These are phyloP conservation scores for Daldinia decipiens DNA, from an alignment of 495 filamentous ascomycete species.

Conservation along the genomic window DNA sequence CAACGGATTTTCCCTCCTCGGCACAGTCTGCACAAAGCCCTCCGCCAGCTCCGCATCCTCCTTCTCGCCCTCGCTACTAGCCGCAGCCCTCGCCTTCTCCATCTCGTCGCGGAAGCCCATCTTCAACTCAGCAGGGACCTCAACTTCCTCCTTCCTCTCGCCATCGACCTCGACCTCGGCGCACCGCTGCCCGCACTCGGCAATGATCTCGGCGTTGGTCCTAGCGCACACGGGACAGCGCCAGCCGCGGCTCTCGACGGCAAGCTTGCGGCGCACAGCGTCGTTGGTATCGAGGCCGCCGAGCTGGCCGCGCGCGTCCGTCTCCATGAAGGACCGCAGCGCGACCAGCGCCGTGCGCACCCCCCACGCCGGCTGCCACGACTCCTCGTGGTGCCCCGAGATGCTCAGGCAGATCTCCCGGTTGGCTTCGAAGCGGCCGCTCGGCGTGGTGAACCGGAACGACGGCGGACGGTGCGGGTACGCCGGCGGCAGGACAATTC, in stretches of 20 bases:
- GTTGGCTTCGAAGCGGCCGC: slow-evolving; percentile 94
- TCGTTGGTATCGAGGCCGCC: slow-evolving; percentile 83
- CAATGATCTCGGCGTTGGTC: slow-evolving; percentile 77
- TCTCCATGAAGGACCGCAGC: slow-evolving; percentile 78
- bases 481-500: slow-evolving; percentile 85
- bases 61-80: slow-evolving; percentile 6
- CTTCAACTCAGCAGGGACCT: slow-evolving; percentile 67
- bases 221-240: slow-evolving; percentile 71
- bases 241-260: slow-evolving; percentile 69
- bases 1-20: slow-evolving; percentile 24
- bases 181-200: slow-evolving; percentile 69
- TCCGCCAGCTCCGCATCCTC: slow-evolving; percentile 55
- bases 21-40: slow-evolving; percentile 60
- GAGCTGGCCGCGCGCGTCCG: slow-evolving; percentile 78
- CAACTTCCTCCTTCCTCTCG: slow-evolving; percentile 54
- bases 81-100: slow-evolving; percentile 43
- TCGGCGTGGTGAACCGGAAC: slow-evolving; percentile 94
- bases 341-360: slow-evolving; percentile 81
- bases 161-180: slow-evolving; percentile 59
- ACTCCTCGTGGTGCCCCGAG: slow-evolving; percentile 94
- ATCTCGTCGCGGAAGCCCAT: slow-evolving; percentile 67
- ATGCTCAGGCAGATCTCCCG: slow-evolving; percentile 96
- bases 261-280: slow-evolving; percentile 70
- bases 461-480: slow-evolving; percentile 91
- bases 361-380: slow-evolving; percentile 98